These are phyloP conservation scores for Amphicarpaea edgeworthii DNA, from an alignment of 306 rosid genomes.

Conservation along the genomic window DNA sequence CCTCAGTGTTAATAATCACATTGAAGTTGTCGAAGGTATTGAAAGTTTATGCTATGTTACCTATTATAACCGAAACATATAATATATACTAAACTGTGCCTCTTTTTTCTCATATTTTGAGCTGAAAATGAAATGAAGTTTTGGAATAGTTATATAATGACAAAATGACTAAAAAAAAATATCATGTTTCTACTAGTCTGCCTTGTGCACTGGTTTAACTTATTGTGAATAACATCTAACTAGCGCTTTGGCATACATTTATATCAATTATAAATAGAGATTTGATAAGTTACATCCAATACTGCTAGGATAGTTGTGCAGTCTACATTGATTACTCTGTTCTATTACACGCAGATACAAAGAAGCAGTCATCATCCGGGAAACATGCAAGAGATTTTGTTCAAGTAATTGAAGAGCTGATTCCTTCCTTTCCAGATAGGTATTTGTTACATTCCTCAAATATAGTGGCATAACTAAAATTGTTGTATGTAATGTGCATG, in stretches of 20 bases:
- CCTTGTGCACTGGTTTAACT: too few species aligned
- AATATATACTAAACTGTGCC: not conserved
- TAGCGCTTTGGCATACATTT: not conserved
- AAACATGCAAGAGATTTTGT: conserved; percentile 43
- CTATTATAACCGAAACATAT: conserved; percentile 13
- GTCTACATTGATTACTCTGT: conserved; percentile 16
- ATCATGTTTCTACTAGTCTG: too few species aligned
- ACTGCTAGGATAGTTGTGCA: not conserved
- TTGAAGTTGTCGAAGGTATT: conserved; percentile 65
- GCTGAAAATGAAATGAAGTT: too few species aligned
- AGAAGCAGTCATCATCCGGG: conserved; percentile 41
- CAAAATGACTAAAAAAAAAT: too few species aligned
- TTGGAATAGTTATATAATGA: too few species aligned
- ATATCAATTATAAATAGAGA: not conserved
- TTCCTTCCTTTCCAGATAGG: conserved; percentile 67
- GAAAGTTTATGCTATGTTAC: conserved; percentile 23
- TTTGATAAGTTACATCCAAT: not conserved
- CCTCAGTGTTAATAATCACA: conserved; percentile 48
- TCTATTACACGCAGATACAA: conserved; percentile 45
- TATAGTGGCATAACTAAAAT: not conserved
- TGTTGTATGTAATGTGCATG: not conserved
- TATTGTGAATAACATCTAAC: too few species aligned
- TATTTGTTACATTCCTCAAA: conserved; percentile 46
- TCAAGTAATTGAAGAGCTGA: conserved; percentile 57
- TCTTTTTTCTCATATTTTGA: too few species aligned